Percentiles rank a stretch among this genome's conserved stretches.
These are phyloP conservation scores for Agastache rugosa DNA, from an alignment of 257 asterid genomes.

Conservation along the genomic window DNA sequence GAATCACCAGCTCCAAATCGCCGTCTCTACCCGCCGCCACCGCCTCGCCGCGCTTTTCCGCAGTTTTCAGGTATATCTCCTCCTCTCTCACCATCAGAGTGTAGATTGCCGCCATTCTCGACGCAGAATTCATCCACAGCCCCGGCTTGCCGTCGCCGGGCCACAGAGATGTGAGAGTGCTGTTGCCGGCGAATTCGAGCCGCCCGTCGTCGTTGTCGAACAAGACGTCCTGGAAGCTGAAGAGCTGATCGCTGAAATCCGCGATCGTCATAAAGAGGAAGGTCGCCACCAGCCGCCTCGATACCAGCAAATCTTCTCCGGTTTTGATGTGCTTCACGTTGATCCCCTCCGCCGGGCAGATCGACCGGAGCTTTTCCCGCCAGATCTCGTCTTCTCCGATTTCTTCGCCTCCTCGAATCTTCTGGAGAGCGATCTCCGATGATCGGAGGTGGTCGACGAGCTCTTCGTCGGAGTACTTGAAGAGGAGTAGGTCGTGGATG, in stretches of 20 bases:
- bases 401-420: conserved; percentile 34
- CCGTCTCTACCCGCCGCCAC: conserved; percentile 46
- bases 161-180: conserved; percentile 55
- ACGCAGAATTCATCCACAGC: conserved; percentile 68
- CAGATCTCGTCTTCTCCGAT: conserved; percentile 43
- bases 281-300: conserved; percentile 71
- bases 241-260: conserved; percentile 85
- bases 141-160: conserved; percentile 94
- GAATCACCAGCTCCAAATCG: conserved; percentile 70
- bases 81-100: conserved; percentile 64
- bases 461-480: conserved; percentile 63
- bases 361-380: conserved; percentile 67
- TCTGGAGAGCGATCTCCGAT: conserved; percentile 54
- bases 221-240: conserved; percentile 69
- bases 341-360: conserved; percentile 66
- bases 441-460: conserved; percentile 57
- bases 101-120: conserved; percentile 65
- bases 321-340: conserved; percentile 76
- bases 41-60: not conserved
- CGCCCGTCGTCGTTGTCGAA: conserved; percentile 72
- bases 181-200: conserved; percentile 65
- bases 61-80: conserved; percentile 44
- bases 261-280: conserved; percentile 84
- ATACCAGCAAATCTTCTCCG: conserved; percentile 66
- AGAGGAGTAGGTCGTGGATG: conserved; percentile 68